Evolutionary conservation across 805 yeast genomes (phyloP), one percentile per base, ranked within the genome.

Genomic region (Saccharomyces paradoxus): DNA sequence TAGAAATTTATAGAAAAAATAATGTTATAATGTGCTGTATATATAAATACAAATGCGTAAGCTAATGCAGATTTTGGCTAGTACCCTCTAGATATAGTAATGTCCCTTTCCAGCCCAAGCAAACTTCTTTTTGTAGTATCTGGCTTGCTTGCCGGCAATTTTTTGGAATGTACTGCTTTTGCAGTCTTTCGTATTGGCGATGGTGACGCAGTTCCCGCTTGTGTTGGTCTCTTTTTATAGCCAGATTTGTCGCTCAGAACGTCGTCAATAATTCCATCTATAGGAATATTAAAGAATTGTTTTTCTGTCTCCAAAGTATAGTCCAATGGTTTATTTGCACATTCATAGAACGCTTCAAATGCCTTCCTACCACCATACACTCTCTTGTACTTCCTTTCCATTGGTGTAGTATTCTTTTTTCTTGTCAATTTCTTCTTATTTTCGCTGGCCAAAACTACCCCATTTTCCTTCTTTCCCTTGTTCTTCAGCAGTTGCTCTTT

Each of bases 281-380:
- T 41, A 3, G 58, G 56, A 47, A 60, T 49, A 29, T 55, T 51
- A 22, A 50, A 41, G 22, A 56, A 41, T 30, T 53, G 22, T 21
- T 48, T 52, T 14, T 56, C 55, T 49, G 50, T 51, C 12, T 54
- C 53, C 17, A 51, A 49, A 26, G 58, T 53, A 32, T 31, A 48
- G 24, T 46, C 50, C 31, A 50, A 41, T 26, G 59, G 29, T 27
- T 49, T 52, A 17, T 56, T 59, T 27, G 60, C 51, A 24, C 57
- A 57, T 22, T 55, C 54, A 47, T 60, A 50, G 52, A 63, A 63
- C 10, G 56, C 51, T 9, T 56, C 60, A 49, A 55, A 61, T 14
- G 60, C 59, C 13, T 49, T 51, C 31, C 54, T 54, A 7, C 60
- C 58, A 14, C 60, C 59, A 10, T 44, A 29, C 8, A 55, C 47